These are phyloP conservation scores for Vanrija sp. DNA, from an alignment of 1,284 basidiomycete species.

Conservation along the genomic window DNA sequence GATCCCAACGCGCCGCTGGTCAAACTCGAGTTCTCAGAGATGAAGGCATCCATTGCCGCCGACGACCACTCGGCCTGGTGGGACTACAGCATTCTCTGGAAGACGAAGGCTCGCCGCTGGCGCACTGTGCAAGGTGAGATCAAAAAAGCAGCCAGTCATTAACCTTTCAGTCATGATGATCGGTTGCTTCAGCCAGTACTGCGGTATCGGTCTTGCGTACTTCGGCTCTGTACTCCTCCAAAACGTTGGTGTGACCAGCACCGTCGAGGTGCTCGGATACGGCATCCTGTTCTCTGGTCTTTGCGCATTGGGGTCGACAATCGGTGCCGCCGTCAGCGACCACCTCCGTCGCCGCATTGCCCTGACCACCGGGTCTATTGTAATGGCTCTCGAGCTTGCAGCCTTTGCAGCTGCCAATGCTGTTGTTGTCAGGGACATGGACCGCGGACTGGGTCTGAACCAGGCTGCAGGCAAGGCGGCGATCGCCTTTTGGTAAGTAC, in stretches of 20 bases:
- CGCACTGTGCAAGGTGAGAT: constrained; percentile 41
- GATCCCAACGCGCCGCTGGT: constrained; percentile 45
- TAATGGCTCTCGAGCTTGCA: too few relatives aligned
- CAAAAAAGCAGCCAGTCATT: constrained; percentile 19
- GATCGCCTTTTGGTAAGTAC: too few relatives aligned
- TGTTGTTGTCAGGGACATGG: too few relatives aligned
- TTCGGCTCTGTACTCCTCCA: constrained; percentile 48
- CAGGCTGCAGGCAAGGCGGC: too few relatives aligned
- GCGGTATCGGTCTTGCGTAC: constrained; percentile 54
- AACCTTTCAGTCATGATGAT: constrained; percentile 53
- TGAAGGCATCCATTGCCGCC: constrained; percentile 55
- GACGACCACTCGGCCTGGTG: constrained; percentile 64
- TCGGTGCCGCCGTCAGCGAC: constrained; percentile 30
- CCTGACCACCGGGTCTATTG: too few relatives aligned
- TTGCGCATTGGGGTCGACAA: constrained; percentile 49
- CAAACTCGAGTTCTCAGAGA: constrained; percentile 58
- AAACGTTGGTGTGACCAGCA: constrained; percentile 28
- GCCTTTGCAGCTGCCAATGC: too few relatives aligned
- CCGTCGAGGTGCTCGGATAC: constrained; percentile 52
- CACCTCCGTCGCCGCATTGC: constrained; percentile 25
- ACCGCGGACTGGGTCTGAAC: too few relatives aligned
- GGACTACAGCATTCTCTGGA: constrained; percentile 42
- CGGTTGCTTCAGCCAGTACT: constrained; percentile 58
- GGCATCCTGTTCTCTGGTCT: constrained; percentile 58
- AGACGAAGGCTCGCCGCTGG: constrained; percentile 31